phyloP scores from a whole-genome alignment of 2,329 filamentous ascomycete genomes.

The Paraphoma sp. region DNA sequence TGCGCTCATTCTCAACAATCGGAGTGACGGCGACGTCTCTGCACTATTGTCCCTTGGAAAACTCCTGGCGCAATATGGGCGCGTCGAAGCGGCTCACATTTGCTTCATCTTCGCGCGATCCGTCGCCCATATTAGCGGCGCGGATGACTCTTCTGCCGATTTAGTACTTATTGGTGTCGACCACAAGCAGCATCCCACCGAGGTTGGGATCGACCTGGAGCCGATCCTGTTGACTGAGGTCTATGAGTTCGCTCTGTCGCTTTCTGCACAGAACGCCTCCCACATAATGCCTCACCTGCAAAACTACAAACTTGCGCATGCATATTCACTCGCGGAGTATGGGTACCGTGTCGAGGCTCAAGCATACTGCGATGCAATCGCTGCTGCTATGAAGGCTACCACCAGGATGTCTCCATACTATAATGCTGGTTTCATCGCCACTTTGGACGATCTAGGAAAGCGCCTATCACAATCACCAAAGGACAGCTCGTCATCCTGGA shows the following conservation, averaged over 20 bases:
- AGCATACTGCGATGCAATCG: slow-evolving; percentile 88
- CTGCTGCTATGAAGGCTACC: slow-evolving; percentile 75
- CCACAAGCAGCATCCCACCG: slow-evolving; percentile 72
- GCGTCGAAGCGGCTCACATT: slow-evolving; percentile 89
- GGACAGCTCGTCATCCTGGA: slow-evolving; percentile 84
- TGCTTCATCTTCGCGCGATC: slow-evolving; percentile 88
- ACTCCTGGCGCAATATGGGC: slow-evolving; percentile 82
- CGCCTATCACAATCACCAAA: slow-evolving; percentile 86
- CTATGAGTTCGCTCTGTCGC: slow-evolving; percentile 86
- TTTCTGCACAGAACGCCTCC: slow-evolving; percentile 62
- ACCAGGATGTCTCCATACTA: slow-evolving; percentile 89
- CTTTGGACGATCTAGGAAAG: slow-evolving; percentile 82
- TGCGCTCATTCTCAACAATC: slow-evolving; percentile 84
- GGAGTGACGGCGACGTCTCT: slow-evolving; percentile 77
- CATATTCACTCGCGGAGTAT: slow-evolving; percentile 80
- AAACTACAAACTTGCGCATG: slow-evolving; percentile 90
- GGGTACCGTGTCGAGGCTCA: slow-evolving; percentile 84
- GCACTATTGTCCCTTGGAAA: slow-evolving; percentile 82
- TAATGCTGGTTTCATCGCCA: slow-evolving; percentile 73
- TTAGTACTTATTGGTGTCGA: slow-evolving; percentile 88
- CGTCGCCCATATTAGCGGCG: slow-evolving; percentile 75
- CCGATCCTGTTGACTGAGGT: slow-evolving; percentile 93
- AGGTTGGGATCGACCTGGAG: slow-evolving; percentile 81
- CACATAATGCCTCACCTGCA: slow-evolving; percentile 80
- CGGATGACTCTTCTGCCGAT: slow-evolving; percentile 79